Evolutionary conservation across 495 filamentous ascomycete species (phyloP).

Genomic region (Xylaria cubensis): DNA sequence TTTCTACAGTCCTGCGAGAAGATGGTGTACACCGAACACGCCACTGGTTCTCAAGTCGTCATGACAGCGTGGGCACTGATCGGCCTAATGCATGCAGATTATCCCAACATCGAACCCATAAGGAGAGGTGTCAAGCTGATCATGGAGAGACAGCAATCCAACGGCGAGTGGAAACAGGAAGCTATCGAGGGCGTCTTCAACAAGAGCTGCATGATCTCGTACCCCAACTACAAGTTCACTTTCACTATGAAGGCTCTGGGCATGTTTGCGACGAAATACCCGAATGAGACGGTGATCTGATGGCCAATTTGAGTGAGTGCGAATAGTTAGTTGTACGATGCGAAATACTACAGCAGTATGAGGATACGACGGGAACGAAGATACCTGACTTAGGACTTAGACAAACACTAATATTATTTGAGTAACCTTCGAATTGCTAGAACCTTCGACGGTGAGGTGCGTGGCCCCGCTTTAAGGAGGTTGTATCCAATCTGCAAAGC

Average conservation of each 20-base stretch:
- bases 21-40: conserved; percentile 57
- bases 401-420: not conserved
- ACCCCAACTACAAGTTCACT: conserved; percentile 98
- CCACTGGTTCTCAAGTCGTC: conserved; percentile 77
- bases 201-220: conserved; percentile 99
- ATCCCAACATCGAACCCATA: conserved; percentile 76
- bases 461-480: not conserved
- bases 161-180: conserved; percentile 96
- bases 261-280: conserved; percentile 80
- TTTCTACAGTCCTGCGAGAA: conserved; percentile 60
- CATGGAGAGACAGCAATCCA: conserved; percentile 81
- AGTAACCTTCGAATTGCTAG: not conserved
- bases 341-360: not conserved
- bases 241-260: conserved; percentile 95
- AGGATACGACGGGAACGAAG: not conserved
- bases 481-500: not conserved
- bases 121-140: conserved; percentile 79
- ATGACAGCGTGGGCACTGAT: conserved; percentile 93
- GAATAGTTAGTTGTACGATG: not conserved
- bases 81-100: conserved; percentile 82
- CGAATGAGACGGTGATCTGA: conserved; percentile 62
- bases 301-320: not conserved
- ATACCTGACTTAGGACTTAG: not conserved
- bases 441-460: not conserved
- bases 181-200: conserved; percentile 98